Evolutionary conservation across 495 filamentous ascomycete genomes (phyloP).

Genomic region (Penicillium desertorum): DNA sequence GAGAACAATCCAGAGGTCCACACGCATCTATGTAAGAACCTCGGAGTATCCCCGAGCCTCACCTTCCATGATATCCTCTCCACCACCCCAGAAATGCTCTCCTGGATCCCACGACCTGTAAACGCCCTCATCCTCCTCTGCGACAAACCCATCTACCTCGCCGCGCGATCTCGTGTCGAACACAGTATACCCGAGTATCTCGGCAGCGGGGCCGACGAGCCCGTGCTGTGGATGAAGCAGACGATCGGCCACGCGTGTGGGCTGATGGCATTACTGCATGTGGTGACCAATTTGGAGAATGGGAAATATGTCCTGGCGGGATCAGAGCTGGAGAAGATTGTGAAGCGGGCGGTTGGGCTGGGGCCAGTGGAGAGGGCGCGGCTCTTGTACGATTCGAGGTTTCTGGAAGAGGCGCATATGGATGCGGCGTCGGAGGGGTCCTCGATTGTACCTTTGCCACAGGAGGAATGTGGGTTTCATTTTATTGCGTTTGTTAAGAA

Average conservation of each 20-base stretch:
- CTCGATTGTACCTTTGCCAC: constrained; percentile 62
- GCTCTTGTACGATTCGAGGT: constrained; percentile 65
- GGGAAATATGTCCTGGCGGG: constrained; percentile 37
- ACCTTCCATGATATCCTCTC: constrained; percentile 60
- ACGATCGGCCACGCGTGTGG: constrained; percentile 67
- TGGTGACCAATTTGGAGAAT: constrained; percentile 52
- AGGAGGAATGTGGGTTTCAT: constrained; percentile 65
- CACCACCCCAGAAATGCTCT: constrained; percentile 55
- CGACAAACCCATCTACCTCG: constrained; percentile 46
- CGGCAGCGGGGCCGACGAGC: constrained; percentile 51
- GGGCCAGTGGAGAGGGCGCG: constrained; percentile 54
- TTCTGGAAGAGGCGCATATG: constrained; percentile 69
- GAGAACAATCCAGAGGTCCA: constrained; percentile 66
- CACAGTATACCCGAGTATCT: constrained; percentile 43
- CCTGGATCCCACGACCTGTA: constrained; percentile 56
- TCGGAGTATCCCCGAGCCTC: constrained; percentile 52
- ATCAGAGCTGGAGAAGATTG: constrained; percentile 31
- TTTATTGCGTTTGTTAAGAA: constrained; percentile 81
- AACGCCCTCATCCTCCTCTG: constrained; percentile 59
- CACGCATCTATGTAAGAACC: constrained; percentile 50
- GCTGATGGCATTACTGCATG: constrained; percentile 61
- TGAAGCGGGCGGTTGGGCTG: constrained; percentile 31
- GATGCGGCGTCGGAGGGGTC: constrained; percentile 66
- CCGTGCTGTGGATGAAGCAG: constrained; percentile 63
- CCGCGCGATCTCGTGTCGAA: constrained; percentile 34